These are phyloP conservation scores for Boletellus ananas DNA, from an alignment of 768 basidiomycete genomes.

Conservation along the genomic window DNA sequence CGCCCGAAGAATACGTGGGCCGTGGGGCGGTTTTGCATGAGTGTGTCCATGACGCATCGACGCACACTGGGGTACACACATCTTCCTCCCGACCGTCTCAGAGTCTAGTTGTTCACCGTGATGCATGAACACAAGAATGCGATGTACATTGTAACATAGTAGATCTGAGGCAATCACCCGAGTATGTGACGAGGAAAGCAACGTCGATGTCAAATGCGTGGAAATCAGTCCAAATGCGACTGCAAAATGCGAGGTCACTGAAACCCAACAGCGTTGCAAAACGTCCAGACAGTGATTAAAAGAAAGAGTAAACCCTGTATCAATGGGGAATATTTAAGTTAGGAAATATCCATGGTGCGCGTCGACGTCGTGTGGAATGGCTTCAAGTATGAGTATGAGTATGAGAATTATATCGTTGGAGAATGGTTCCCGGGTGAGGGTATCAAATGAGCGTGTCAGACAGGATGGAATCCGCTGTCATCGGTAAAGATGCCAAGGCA, in stretches of 20 bases:
- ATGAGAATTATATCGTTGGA: slow-evolving; percentile 13
- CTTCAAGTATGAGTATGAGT: slow-evolving; percentile 11
- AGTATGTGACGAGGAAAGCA: slow-evolving; percentile 9
- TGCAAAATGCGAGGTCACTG: slow-evolving; percentile 13
- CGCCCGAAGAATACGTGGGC: slow-evolving; percentile 90
- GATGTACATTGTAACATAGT: slow-evolving; percentile 25
- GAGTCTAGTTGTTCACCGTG: not conserved
- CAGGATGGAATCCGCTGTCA: slow-evolving; percentile 16
- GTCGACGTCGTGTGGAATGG: slow-evolving; percentile 9
- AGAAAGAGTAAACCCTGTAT: not conserved
- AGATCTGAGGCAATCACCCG: slow-evolving; percentile 14
- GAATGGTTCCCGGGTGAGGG: slow-evolving; percentile 20
- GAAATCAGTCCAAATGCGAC: slow-evolving; percentile 14
- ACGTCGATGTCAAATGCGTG: not conserved
- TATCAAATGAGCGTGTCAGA: slow-evolving; percentile 27
- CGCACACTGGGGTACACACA: no score
- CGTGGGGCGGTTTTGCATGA: slow-evolving; percentile 73
- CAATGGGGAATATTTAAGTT: slow-evolving; percentile 15
- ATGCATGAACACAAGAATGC: slow-evolving; percentile 13
- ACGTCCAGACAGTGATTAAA: slow-evolving; percentile 16
- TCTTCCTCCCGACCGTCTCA: not conserved
- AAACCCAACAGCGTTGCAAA: slow-evolving; percentile 8
- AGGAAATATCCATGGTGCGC: slow-evolving; percentile 21
- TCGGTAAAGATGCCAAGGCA: slow-evolving; percentile 9
- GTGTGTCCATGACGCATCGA: no score